A percentile compares a stretch with the other conserved stretches of the same genome.
phyloP scores from a whole-genome alignment of 1,139 yeast genomes.

The Geotrichum carabidarum region DNA sequence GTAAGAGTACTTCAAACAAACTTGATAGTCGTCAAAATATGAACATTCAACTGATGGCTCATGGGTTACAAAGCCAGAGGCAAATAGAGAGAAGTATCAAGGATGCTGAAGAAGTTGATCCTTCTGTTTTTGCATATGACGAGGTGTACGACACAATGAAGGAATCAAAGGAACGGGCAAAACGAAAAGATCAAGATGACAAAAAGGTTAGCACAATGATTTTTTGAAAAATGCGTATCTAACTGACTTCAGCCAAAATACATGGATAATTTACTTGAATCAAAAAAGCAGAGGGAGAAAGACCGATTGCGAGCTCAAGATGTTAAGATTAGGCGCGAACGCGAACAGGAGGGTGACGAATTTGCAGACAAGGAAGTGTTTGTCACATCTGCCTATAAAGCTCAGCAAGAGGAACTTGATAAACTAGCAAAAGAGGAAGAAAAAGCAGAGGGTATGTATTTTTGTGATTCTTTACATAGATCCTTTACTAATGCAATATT shows the following conservation, averaged over 20 bases:
- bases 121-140: constrained; percentile 36
- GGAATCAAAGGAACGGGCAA: constrained; percentile 26
- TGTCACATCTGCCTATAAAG: constrained; percentile 43
- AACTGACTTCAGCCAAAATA: constrained; percentile 36
- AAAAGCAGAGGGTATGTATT: constrained; percentile 24
- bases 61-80: constrained; percentile 22
- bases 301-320: constrained; percentile 40
- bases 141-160: constrained; percentile 40
- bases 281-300: constrained; percentile 40
- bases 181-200: constrained; percentile 18
- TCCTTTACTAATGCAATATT: constrained; percentile 1
- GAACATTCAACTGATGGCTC: constrained; percentile 27
- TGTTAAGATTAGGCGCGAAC: constrained; percentile 27
- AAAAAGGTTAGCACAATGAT: constrained; percentile 20
- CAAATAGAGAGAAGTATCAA: constrained; percentile 16
- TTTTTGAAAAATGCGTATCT: background rate
- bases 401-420: constrained; percentile 36
- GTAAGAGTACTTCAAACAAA: constrained; percentile 10
- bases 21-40: constrained; percentile 12
- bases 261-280: constrained; percentile 38
- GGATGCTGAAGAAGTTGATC: constrained; percentile 21
- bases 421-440: constrained; percentile 29
- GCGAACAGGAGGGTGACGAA: constrained; percentile 37
- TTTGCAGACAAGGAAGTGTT: constrained; percentile 42
- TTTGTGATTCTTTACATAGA: constrained; percentile 1